A percentile compares a stretch with the other conserved stretches of the same genome.
These are phyloP conservation scores for Halophytophthora polymorphica DNA, from an alignment of 352 stramenopile genomes.

Conservation along the genomic window DNA sequence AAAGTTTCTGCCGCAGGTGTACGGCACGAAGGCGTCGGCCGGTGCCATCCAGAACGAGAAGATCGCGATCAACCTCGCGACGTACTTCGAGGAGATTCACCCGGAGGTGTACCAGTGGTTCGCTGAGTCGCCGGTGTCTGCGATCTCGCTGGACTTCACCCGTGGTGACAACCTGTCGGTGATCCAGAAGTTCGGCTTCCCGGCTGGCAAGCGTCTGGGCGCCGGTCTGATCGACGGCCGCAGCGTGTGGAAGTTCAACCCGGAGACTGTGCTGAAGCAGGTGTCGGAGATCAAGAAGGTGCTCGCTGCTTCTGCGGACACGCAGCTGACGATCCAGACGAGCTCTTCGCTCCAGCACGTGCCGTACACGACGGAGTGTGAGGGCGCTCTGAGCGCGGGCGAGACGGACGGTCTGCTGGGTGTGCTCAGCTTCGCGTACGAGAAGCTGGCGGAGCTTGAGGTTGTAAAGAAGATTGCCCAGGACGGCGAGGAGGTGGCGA, in stretches of 20 bases:
- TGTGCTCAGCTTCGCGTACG: constrained; percentile 86
- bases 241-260: constrained; percentile 90
- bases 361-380: constrained; percentile 82
- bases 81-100: constrained; percentile 91
- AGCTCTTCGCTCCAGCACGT: constrained; percentile 90
- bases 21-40: constrained; percentile 51
- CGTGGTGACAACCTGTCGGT: constrained; percentile 83
- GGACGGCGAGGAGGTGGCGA: constrained; percentile 50
- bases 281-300: constrained; percentile 65
- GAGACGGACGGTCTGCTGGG: constrained; percentile 71
- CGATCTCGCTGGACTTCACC: constrained; percentile 91
- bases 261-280: constrained; percentile 45
- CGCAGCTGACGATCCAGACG: constrained; percentile 78
- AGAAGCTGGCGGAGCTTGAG: constrained; percentile 88
- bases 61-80: constrained; percentile 73
- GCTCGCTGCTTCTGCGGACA: constrained; percentile 36
- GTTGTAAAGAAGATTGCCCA: constrained; percentile 74
- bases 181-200: constrained; percentile 86
- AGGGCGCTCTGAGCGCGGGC: constrained; percentile 63
- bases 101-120: constrained; percentile 90
- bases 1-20: constrained; percentile 58
- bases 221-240: constrained; percentile 88
- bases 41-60: constrained; percentile 62
- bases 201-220: constrained; percentile 79
- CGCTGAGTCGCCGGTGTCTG: constrained; percentile 55